Evolutionary conservation across 805 yeast species (phyloP).

Genomic region (Metschnikowia borealis): DNA sequence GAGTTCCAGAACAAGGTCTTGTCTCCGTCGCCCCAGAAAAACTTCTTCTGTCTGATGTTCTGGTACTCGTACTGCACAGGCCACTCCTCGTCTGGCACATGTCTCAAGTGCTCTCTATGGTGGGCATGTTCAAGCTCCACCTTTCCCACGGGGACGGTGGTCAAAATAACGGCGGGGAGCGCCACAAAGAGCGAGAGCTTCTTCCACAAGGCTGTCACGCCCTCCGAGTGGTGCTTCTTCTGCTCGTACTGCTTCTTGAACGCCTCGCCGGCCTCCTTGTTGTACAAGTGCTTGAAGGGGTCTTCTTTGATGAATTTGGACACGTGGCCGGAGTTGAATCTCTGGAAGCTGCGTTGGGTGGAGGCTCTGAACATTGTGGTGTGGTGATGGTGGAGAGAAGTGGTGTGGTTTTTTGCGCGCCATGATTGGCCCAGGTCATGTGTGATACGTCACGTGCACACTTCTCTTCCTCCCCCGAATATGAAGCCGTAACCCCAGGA

Average conservation of each 20-base stretch:
- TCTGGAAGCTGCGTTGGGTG: conserved; percentile 35
- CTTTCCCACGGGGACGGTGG: conserved; percentile 76
- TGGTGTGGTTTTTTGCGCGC: conserved; percentile 6
- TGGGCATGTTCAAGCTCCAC: conserved; percentile 85
- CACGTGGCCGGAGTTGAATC: conserved; percentile 39
- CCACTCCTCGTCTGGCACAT: conserved; percentile 85
- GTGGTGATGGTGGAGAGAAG: conserved; percentile 1
- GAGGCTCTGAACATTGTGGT: conserved; percentile 33
- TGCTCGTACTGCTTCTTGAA: conserved; percentile 60
- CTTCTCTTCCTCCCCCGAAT: too few species aligned
- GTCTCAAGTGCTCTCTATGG: conserved; percentile 76
- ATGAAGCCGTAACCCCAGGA: too few species aligned
- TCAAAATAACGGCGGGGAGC: conserved; percentile 70
- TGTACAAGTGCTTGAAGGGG: conserved; percentile 37
- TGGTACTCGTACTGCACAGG: conserved; percentile 87
- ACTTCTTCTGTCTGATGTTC: conserved; percentile 82
- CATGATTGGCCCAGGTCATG: conserved; percentile 9
- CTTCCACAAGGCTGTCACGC: conserved; percentile 78
- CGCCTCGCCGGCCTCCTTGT: conserved; percentile 66
- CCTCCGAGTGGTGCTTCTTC: conserved; percentile 73
- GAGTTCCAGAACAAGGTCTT: conserved; percentile 96
- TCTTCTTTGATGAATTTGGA: conserved; percentile 39
- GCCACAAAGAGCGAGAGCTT: conserved; percentile 79
- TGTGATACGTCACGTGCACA: background rate
- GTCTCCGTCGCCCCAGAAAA: conserved; percentile 99